Evolutionary conservation across 495 filamentous ascomycete species (phyloP), one percentile per base, ranked within the genome.

Genomic region (Aspergillus bridgeri): DNA sequence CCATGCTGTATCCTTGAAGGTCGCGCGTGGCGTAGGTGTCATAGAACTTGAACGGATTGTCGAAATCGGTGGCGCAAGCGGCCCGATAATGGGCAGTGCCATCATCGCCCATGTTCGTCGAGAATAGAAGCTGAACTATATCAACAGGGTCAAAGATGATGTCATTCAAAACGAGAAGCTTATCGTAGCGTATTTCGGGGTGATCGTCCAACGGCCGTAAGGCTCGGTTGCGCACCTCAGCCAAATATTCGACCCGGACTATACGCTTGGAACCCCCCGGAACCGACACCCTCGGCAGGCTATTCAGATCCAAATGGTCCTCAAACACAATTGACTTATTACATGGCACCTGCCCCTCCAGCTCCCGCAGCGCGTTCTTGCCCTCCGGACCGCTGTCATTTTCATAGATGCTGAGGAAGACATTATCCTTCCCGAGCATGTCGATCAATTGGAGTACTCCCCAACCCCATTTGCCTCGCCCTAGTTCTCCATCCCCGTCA

Each of bases 1-100:
- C 89, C 60, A 87, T 78, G 51, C 78, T 79, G 62, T 85, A 88
- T 1, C 90, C 89, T 56, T 92, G 85, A 5, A 80, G 67, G 62
- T 94, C 90, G 4, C 90, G 79, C 19, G 86, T 87, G 11, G 90
- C 89, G 75, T 87, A 92, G 3, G 88, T 86, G 70, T 94, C 90
- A 65, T 94, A 94, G 68, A 87, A 90, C 61, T 89, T 89, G 70
- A 90, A 84, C 0, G 86, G 82, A 49, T 85, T 86, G 65, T 86
- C 83, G 59, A 89, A 93, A 66, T 94, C 90, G 6, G 89, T 73
- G 3, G 86, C 89, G 62, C 90, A 94, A 2, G 87, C 89, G n/a
- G 89, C 86, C n/a, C 85, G 81, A 64, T 91, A 92, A 48, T 80
- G 67, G 2, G 86, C 66, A n/a, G 74, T 68, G 20, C 87, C 87